A percentile compares a stretch with the other conserved stretches of the same genome.
Evolutionary conservation across 2,329 filamentous ascomycete species (phyloP).

Genomic region (Amesomyces nigricolor): DNA sequence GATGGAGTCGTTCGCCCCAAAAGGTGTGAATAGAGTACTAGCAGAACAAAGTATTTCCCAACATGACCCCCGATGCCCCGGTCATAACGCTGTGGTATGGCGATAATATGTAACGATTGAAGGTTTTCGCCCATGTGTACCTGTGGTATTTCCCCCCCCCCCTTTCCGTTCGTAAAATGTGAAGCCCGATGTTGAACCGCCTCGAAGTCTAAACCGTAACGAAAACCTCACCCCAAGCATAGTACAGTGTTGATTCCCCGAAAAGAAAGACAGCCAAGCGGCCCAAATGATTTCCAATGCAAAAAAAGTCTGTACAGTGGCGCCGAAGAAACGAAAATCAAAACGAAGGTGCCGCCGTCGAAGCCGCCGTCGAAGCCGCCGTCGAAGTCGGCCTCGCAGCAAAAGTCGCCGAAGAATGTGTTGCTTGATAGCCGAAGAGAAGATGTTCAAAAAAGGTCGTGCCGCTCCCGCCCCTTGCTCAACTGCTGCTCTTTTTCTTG

Average conservation of each 20-base stretch:
- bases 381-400: not conserved
- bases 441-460: not conserved
- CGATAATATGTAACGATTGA: constrained; percentile 1
- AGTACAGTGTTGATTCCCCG: not conserved
- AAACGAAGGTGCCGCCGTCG: not conserved
- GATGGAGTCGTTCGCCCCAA: no score
- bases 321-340: not conserved
- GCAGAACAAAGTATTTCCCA: not conserved
- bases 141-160: constrained; percentile 7
- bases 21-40: not conserved
- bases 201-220: not conserved
- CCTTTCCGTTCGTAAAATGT: not conserved
- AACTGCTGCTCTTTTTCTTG: constrained; percentile 57
- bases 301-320: constrained; percentile 6
- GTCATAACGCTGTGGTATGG: constrained; percentile 8
- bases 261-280: constrained; percentile 3
- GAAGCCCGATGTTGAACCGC: not conserved
- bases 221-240: constrained; percentile 2
- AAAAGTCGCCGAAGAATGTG: no score
- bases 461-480: not conserved
- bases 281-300: not conserved
- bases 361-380: not conserved
- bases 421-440: not conserved
- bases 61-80: constrained; percentile 2
- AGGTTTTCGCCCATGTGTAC: not conserved